A percentile compares a stretch with the other conserved stretches of the same genome.
Conservation (phyloP, 2,329 filamentous ascomycete species). For the Exophiala sp. region DNA sequence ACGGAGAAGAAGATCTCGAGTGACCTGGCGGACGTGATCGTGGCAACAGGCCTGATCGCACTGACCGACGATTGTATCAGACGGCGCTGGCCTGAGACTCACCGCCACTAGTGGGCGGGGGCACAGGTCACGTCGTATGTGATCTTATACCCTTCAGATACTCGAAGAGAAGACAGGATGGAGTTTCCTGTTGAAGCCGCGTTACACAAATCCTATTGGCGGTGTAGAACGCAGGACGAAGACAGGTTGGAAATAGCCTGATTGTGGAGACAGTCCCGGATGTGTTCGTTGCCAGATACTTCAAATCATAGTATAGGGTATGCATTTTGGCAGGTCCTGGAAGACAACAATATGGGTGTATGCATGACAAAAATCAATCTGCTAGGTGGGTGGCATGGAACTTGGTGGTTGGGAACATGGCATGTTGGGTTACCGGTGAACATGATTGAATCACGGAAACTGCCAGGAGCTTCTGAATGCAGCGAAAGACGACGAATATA, state of each 20-base stretch:
- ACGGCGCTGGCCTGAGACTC: constrained; percentile 57
- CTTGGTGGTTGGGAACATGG: background rate
- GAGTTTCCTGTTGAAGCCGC: constrained; percentile 11
- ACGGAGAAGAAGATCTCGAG: constrained; percentile 63
- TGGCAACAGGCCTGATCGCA: constrained; percentile 81
- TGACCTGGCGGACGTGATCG: constrained; percentile 60
- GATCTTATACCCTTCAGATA: constrained; percentile 6
- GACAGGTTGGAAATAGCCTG: constrained; percentile 6
- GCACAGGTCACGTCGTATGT: constrained; percentile 5
- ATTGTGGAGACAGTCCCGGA: background rate
- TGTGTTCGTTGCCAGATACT: background rate
- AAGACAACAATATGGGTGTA: background rate
- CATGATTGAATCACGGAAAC: background rate
- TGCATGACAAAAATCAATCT: background rate
- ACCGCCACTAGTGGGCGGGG: constrained; percentile 16
- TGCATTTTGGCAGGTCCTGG: constrained; percentile 1
- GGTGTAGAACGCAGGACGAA: constrained; percentile 14
- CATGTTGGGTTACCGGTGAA: background rate
- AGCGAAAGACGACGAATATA: background rate
- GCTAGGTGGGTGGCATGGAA: background rate
- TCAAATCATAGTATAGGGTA: background rate
- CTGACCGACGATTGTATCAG: constrained; percentile 91
- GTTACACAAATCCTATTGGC: constrained; percentile 17
- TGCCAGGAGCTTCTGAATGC: background rate
- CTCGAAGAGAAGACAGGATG: constrained; percentile 6